Evolutionary conservation across 306 rosid genomes (phyloP), one percentile per base, ranked within the genome.

Genomic region (Luffa acutangula): DNA sequence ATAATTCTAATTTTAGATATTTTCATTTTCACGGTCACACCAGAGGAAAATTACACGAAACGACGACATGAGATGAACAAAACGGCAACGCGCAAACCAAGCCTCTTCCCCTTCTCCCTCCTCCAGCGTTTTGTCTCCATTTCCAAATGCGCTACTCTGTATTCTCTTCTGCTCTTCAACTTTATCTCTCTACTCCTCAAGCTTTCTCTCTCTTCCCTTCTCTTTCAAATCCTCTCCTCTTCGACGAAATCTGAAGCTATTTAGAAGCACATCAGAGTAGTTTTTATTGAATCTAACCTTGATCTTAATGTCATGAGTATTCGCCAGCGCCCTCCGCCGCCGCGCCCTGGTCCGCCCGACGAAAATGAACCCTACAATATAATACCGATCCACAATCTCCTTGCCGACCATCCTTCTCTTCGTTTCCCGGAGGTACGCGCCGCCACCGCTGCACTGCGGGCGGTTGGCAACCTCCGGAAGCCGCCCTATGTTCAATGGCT

Each of bases 401-500:
- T 94, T 7, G 93, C 92, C 0, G 97, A 94, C 83, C 98, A 94
- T 87, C 98, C 98, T 0, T 80, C 97, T 0, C 97, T 94, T 15
- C 95, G 97, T 0, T 92, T 83, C 77, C 98, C 97, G 0, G 98
- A 94, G 86, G 97, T 92, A 0, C 97, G 98, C 14, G 98, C 98
- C 18, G 95, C 93, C 12, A 87, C 83, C 0, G 89, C 97, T 0
- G 91, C 95, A 0, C 87, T 94, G 6, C 84, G 82, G 1, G 52
- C 97, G 18, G 97, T 92, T 1, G 97, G 97, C 0, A 48, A 92
- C 80, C 97, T 94, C 85, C 85, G 97, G 0, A 82, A 85, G 2
- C 98, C 97, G 3, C 98, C 96, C 0, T 88, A 84, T 81, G 78
- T 25, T 13, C 91, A 85, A 86, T 95, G 98, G 98, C 91, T 78